Conservation (phyloP, 495 filamentous ascomycete species). For the Pseudoneurospora amorphoporcata region DNA sequence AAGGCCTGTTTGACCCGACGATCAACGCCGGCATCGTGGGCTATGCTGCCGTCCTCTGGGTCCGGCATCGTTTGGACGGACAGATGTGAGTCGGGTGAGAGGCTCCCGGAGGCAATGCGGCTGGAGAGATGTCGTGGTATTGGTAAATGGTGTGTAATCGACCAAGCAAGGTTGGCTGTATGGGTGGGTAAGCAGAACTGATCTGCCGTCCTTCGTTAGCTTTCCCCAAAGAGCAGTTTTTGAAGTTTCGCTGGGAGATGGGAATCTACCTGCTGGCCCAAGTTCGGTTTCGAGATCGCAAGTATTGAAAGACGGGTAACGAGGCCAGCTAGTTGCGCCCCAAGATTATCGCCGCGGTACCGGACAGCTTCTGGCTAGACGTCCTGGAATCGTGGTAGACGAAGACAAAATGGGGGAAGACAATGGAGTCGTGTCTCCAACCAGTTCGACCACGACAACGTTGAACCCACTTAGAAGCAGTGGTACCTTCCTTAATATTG, state of each 20-base stretch:
- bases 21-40: background rate
- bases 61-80: slow-evolving; percentile 8
- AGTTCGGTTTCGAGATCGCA: background rate
- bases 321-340: background rate
- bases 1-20: slow-evolving; percentile 9
- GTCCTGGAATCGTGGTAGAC: background rate
- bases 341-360: background rate
- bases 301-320: background rate
- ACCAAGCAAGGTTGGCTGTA: background rate
- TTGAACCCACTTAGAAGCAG: background rate
- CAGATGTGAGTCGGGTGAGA: background rate
- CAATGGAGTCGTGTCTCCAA: background rate
- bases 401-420: background rate
- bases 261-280: background rate
- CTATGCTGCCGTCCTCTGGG: slow-evolving; percentile 7
- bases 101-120: background rate
- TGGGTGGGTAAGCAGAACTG: background rate
- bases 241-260: background rate
- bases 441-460: background rate
- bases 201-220: background rate
- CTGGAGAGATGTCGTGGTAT: background rate
- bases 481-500: background rate
- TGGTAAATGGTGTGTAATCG: background rate
- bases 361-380: background rate
- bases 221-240: background rate